Percentiles rank a stretch among this genome's conserved stretches.
These are phyloP conservation scores for Coniferiporia sulphurascens DNA, from an alignment of 1,284 basidiomycete species.

Conservation along the genomic window DNA sequence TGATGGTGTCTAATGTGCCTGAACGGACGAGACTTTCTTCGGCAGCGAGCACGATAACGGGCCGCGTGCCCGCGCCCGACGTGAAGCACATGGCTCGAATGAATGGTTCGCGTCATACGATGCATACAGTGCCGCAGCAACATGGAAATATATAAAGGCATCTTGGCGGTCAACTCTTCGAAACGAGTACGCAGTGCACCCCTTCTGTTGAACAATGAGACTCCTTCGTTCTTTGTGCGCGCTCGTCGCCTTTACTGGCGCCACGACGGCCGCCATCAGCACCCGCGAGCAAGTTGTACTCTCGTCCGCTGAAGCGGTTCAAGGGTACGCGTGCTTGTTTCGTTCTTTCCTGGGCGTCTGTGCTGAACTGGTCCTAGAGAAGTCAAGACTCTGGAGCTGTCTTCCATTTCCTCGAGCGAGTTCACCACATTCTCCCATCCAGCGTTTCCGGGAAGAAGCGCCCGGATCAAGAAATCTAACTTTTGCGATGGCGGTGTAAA, in stretches of 20 bases:
- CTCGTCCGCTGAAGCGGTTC: background rate
- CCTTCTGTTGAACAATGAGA: background rate
- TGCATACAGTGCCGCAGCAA: no score
- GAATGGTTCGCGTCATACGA: no score
- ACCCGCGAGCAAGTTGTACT: background rate
- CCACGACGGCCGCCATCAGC: background rate
- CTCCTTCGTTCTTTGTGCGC: background rate
- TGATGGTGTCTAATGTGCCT: no score
- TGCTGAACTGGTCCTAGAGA: background rate
- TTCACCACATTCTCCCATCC: conserved; percentile 15
- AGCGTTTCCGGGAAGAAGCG: conserved; percentile 13
- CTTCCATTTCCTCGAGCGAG: background rate
- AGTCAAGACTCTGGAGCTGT: background rate
- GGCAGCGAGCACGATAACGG: no score
- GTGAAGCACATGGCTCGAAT: no score
- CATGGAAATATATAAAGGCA: no score
- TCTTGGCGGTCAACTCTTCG: no score
- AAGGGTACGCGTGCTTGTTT: background rate
- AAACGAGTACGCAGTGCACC: background rate
- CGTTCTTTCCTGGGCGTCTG: background rate
- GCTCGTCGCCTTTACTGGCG: background rate
- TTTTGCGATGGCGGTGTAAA: conserved; percentile 14
- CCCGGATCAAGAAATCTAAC: conserved; percentile 15
- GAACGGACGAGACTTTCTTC: no score
- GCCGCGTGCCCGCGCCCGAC: no score